A percentile compares a stretch with the other conserved stretches of the same genome.
These are phyloP conservation scores for Yamadazyma olivae DNA, from an alignment of 805 yeast species.

Conservation along the genomic window DNA sequence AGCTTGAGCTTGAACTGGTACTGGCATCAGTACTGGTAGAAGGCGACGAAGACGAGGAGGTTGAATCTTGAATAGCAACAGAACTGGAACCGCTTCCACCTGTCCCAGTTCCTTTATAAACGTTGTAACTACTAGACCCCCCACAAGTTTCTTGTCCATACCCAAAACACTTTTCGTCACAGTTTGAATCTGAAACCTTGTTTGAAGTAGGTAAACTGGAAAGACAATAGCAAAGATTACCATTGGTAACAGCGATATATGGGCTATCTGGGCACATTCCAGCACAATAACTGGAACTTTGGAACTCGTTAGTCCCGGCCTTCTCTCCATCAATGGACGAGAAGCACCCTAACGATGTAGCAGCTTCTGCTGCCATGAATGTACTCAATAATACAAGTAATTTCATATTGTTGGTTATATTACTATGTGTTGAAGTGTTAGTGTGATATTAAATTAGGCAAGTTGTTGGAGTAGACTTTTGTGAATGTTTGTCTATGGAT, in stretches of 20 bases:
- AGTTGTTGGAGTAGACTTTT: too few relatives aligned
- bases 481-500: too few relatives aligned
- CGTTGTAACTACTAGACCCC: conserved; percentile 29
- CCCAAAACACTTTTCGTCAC: conserved; percentile 33
- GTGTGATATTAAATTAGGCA: too few relatives aligned
- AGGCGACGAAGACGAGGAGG: conserved; percentile 2
- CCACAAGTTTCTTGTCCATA: conserved; percentile 36
- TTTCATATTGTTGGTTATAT: neutral
- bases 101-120: conserved; percentile 24
- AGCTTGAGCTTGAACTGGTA: conserved; percentile 9
- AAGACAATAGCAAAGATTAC: conserved; percentile 39
- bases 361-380: conserved; percentile 1
- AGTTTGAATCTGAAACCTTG: conserved; percentile 15
- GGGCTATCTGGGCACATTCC: conserved; percentile 28
- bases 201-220: conserved; percentile 22
- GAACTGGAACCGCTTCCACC: conserved; percentile 5
- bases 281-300: conserved; percentile 28
- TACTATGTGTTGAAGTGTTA: too few relatives aligned
- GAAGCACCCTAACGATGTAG: conserved; percentile 24
- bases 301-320: conserved; percentile 23
- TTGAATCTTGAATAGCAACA: conserved; percentile 2
- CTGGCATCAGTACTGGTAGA: conserved; percentile 11
- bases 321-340: conserved; percentile 24
- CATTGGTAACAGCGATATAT: conserved; percentile 36
- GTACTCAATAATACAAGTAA: neutral